A percentile compares a stretch with the other conserved stretches of the same genome.
Evolutionary conservation across 768 basidiomycete genomes (phyloP).

Genomic region (Suillus ampliporus): DNA sequence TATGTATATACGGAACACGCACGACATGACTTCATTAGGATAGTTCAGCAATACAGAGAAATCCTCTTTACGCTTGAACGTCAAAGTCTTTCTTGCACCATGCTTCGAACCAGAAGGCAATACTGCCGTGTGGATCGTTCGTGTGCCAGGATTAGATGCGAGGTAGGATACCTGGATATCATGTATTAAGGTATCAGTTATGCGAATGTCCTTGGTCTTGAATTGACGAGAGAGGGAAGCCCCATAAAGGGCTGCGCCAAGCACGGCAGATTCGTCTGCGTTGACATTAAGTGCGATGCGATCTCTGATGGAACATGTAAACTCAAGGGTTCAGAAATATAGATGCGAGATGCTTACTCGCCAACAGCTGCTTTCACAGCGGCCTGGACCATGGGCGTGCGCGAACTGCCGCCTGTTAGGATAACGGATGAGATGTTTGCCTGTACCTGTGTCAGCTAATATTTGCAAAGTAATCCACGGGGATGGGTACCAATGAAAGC

Average conservation of each 20-base stretch:
- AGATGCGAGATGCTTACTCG: constrained; percentile 54
- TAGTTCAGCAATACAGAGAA: constrained; percentile 82
- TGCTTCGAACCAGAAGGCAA: constrained; percentile 81
- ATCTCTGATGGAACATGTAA: constrained; percentile 46
- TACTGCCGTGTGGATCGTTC: constrained; percentile 76
- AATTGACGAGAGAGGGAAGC: constrained; percentile 89
- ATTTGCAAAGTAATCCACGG: not conserved
- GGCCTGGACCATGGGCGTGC: constrained; percentile 90
- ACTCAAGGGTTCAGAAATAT: not conserved
- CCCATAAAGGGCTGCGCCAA: constrained; percentile 92
- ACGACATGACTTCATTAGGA: constrained; percentile 67
- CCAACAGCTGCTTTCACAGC: constrained; percentile 81
- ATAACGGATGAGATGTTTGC: constrained; percentile 86
- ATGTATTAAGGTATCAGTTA: constrained; percentile 73
- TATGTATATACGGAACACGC: constrained; percentile 33
- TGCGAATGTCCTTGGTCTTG: constrained; percentile 92
- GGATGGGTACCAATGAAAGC: constrained; percentile 58
- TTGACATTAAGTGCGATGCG: constrained; percentile 96
- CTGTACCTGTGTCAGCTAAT: constrained; percentile 42
- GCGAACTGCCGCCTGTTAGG: constrained; percentile 88
- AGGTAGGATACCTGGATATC: constrained; percentile 84
- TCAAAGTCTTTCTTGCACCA: constrained; percentile 84
- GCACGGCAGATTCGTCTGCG: constrained; percentile 93
- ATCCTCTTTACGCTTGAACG: constrained; percentile 85
- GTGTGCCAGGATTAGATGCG: constrained; percentile 57